phyloP scores from a whole-genome alignment of 1,139 yeast species.

The Hemisphaericaspora subhashii region DNA sequence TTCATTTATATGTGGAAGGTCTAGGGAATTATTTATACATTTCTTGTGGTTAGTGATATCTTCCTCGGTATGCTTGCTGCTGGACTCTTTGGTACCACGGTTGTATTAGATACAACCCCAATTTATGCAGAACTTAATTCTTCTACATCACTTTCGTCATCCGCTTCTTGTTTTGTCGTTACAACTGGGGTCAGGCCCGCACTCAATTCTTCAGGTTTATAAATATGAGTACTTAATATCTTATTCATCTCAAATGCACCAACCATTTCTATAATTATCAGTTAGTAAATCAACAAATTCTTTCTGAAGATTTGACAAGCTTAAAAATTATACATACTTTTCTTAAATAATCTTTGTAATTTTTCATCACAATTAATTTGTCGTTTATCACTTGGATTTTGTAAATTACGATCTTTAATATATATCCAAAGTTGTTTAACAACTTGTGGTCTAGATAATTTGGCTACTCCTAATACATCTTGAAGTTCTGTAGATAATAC shows the following conservation, averaged over 20 bases:
- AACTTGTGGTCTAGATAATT: slow-evolving; percentile 65
- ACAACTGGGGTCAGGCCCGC: slow-evolving; percentile 6
- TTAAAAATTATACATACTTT: slow-evolving; percentile 30
- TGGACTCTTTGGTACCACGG: no score
- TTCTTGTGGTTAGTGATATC: no score
- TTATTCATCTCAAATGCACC: slow-evolving; percentile 73
- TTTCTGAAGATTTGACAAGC: not conserved
- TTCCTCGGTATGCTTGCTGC: no score
- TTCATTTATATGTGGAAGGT: no score
- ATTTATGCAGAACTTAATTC: slow-evolving; percentile 3
- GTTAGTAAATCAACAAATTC: slow-evolving; percentile 24
- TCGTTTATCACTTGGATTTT: slow-evolving; percentile 67
- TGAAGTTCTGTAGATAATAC: slow-evolving; percentile 53
- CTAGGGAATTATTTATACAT: no score
- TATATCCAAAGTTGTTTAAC: slow-evolving; percentile 75
- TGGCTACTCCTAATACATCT: slow-evolving; percentile 39
- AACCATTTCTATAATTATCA: slow-evolving; percentile 35
- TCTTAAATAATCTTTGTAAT: slow-evolving; percentile 58
- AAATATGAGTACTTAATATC: slow-evolving; percentile 52
- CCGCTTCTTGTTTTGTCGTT: slow-evolving; percentile 2
- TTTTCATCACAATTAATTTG: slow-evolving; percentile 69
- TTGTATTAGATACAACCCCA: no score
- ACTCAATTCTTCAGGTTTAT: slow-evolving; percentile 38
- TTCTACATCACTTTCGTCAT: slow-evolving; percentile 9
- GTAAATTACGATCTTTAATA: slow-evolving; percentile 63